A percentile compares a stretch with the other conserved stretches of the same genome.
Conservation (phyloP, 805 yeast species). For the Metschnikowia bowlesiae region DNA sequence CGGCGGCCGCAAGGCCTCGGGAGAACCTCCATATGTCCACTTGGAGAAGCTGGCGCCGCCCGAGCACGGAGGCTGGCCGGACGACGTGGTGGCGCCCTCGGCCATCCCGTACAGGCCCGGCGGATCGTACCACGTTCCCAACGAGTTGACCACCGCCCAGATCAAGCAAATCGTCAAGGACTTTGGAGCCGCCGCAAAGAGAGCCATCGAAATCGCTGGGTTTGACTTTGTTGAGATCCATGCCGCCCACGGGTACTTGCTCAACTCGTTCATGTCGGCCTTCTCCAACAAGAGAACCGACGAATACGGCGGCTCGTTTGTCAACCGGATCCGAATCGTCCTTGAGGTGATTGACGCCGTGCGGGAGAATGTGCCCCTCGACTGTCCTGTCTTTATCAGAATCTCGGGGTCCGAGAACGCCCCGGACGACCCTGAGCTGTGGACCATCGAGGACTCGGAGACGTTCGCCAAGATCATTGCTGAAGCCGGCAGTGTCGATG, state of each 20-base stretch:
- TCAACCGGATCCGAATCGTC: slow-evolving; percentile 36
- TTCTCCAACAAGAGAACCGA: slow-evolving; percentile 36
- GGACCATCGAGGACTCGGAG: slow-evolving; percentile 44
- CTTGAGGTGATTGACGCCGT: slow-evolving; percentile 49
- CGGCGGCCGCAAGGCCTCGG: slow-evolving; percentile 40
- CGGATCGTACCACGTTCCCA: slow-evolving; percentile 22
- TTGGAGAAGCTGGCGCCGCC: slow-evolving; percentile 8
- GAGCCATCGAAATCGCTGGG: slow-evolving; percentile 27
- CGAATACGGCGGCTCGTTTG: slow-evolving; percentile 42
- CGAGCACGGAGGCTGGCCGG: slow-evolving; percentile 1
- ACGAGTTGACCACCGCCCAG: slow-evolving; percentile 21
- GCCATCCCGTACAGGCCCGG: slow-evolving; percentile 33
- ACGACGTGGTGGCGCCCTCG: slow-evolving; percentile 27
- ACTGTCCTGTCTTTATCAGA: slow-evolving; percentile 44
- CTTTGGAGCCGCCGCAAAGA: slow-evolving; percentile 8
- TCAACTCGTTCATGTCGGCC: slow-evolving; percentile 38
- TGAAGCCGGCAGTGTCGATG: slow-evolving; percentile 41
- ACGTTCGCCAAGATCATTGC: slow-evolving; percentile 36
- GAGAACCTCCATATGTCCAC: slow-evolving; percentile 18
- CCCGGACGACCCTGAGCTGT: slow-evolving; percentile 31
- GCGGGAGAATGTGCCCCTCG: slow-evolving; percentile 31
- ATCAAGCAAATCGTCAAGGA: slow-evolving; percentile 9
- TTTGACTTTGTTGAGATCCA: slow-evolving; percentile 42
- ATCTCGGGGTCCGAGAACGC: slow-evolving; percentile 43
- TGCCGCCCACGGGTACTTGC: slow-evolving; percentile 38